Conservation (phyloP, 257 asterid species). For the Gentiana dahurica region DNA sequence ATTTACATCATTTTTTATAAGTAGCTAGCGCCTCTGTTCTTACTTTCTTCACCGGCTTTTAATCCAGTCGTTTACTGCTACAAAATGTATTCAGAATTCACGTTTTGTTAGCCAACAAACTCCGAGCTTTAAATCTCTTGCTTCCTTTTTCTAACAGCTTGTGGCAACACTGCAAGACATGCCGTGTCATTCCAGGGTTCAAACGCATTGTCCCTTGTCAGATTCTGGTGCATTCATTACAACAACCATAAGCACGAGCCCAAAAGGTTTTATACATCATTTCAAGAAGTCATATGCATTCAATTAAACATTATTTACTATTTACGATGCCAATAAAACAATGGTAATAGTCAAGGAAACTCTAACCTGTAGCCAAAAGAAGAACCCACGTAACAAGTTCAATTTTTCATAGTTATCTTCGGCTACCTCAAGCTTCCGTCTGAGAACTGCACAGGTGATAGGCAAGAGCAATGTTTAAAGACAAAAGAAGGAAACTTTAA, state of each 20-base stretch:
- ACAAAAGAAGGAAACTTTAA: too few relatives aligned
- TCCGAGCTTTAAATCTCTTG: too few relatives aligned
- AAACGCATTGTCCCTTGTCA: slow-evolving; percentile 11
- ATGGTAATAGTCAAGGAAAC: neutral
- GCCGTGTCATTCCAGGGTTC: slow-evolving; percentile 14
- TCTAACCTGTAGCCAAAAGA: slow-evolving; percentile 24
- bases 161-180: slow-evolving; percentile 19
- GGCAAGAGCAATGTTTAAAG: too few relatives aligned
- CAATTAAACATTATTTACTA: neutral
- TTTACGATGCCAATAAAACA: neutral
- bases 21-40: too few relatives aligned
- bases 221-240: slow-evolving; percentile 7
- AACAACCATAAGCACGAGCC: neutral
- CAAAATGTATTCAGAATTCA: too few relatives aligned
- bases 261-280: neutral
- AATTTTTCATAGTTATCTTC: slow-evolving; percentile 11
- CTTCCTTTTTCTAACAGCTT: neutral
- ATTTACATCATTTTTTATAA: too few relatives aligned
- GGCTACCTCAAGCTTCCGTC: slow-evolving; percentile 8
- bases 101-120: too few relatives aligned
- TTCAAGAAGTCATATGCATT: neutral
- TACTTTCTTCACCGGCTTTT: too few relatives aligned
- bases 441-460: slow-evolving; percentile 9
- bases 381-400: slow-evolving; percentile 25
- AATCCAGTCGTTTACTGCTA: too few relatives aligned